Base-by-base conservation (phyloP, 768 basidiomycete species). In the Serendipita sp. region DNA sequence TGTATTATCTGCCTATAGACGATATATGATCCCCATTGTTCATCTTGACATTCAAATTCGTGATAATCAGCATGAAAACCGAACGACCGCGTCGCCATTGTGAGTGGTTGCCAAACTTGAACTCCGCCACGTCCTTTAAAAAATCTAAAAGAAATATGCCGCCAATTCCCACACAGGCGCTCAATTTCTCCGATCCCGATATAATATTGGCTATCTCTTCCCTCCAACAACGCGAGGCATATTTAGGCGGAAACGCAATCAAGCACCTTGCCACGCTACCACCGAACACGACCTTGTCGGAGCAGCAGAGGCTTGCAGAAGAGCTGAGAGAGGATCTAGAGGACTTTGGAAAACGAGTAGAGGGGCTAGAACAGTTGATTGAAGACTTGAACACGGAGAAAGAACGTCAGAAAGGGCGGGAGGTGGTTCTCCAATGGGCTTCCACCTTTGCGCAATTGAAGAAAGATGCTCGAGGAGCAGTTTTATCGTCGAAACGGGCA, bases 251-350 rank as follows among this genome's bases (percentile, higher is more conserved):
- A 23, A 60, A 4, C 11, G 55, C 34, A 10, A 60, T 60, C 33
- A 23, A 23, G 34, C 4, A 36, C n/a, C 27, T 60, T 10, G 55
- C 55, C 29, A 60, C 27, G 55, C 55, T 60, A 33, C 36, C 55
- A 31, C 27, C 55, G 34, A 60, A 10, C 29, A 33, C 55, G 3
- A 8, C 91, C 0, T 75, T 88, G 8, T 71, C 78, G 0, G 70
- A 81, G 2, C 92, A 95, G 68, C 86, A 91, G 70, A 80, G 82
- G 55, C 77, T 86, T 63, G 83, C 84, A 0, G 82, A 82, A 3
- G 90, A 91, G 70, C 72, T 93, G 65, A 77, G 89, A 34, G 86
- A 86, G 63, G 91, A 93, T 69, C 73, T 91, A 16, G 84, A 85
- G 43, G 69, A 74, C 0, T 77, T 87, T 23, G 75, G 77, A 4